Conservation (phyloP, 192 early-diverging fungal species). For the Linderina pennispora region DNA sequence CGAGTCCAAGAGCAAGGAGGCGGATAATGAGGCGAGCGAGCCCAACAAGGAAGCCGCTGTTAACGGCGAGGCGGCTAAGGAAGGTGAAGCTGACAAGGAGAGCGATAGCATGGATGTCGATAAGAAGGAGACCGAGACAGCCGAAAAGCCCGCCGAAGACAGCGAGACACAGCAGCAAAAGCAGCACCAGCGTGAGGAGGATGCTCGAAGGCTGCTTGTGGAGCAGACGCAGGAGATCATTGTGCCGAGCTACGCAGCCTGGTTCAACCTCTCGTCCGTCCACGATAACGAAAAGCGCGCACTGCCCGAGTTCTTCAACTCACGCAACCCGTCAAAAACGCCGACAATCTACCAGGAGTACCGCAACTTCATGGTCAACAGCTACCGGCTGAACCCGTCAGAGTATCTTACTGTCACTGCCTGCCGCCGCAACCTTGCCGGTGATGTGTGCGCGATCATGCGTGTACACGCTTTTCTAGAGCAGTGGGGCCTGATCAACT, state of each 20-base stretch:
- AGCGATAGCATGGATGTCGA: conserved; percentile 14
- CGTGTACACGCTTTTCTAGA: conserved; percentile 97
- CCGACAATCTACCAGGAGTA: conserved; percentile 90
- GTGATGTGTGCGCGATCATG: conserved; percentile 98
- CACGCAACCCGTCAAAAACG: conserved; percentile 88
- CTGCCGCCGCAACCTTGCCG: conserved; percentile 91
- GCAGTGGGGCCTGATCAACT: conserved; percentile 99
- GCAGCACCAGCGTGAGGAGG: conserved; percentile 53
- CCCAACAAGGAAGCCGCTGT: too few species aligned
- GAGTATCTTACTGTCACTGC: conserved; percentile 99
- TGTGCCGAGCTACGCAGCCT: conserved; percentile 86
- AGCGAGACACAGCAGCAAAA: conserved; percentile 11
- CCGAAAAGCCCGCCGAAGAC: too few species aligned
- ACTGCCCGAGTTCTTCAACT: conserved; percentile 95
- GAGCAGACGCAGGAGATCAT: conserved; percentile 67
- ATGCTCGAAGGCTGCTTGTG: conserved; percentile 59
- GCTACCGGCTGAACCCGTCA: conserved; percentile 87
- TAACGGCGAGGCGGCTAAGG: conserved; percentile 1
- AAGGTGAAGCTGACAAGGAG: too few species aligned
- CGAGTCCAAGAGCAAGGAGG: conserved; percentile 1
- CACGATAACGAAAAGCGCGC: conserved; percentile 84
- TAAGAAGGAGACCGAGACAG: conserved; percentile 4
- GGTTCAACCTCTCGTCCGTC: conserved; percentile 79
- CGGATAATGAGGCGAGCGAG: too few species aligned
- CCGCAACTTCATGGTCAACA: conserved; percentile 98